Base-by-base conservation (phyloP, 108 stramenopile species). In the Craspedostauros australis region DNA sequence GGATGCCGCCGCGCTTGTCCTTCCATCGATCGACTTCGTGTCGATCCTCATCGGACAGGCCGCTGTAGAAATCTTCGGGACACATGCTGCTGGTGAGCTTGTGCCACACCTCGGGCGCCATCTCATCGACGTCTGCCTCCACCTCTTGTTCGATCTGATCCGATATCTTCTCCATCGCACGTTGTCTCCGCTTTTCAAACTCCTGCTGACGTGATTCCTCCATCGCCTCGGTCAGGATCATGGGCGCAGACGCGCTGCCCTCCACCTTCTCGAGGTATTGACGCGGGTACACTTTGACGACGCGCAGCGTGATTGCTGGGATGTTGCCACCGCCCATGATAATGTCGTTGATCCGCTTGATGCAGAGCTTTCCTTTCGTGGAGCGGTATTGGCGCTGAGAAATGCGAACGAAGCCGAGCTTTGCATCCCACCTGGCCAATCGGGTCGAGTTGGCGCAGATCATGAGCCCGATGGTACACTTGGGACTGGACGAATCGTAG, bases 351-450 rank as follows among this genome's bases (percentile, higher is more conserved):
- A 89, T 39, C n/a, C 64, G 60, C 53, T 79, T 79, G 39, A 81
- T 62, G 1, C 15, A 21, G 46, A 78, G 30, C 14, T 39, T 53
- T 16, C 72, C 59, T 36, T 38, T 24, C 32, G 27, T 39, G 19
- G 55, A 33, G 50, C 39, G 38, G 1, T n/a, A 25, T 5, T 26
- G 24, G 5, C 33, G 25, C 5, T 37, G 26, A 8, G 37, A 18
- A 16, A 46, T 3, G 11, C 28, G 22, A 1, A 84, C 66, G 64
- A 88, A 87, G 18, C 91, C 91, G 20, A 93, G 71, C 44, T 79
- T 85, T 20, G 82, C 64, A 53, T 84, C 68, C 85, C 87, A 93
- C 47, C 53, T 76, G n/a, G 87, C 87, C 20, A 84, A 50, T 21
- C 91, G 62, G 28, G 83, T 74, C 15, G 73, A 64, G 54, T 93